These are phyloP conservation scores for Annona squamosa DNA, from an alignment of 164 flowering plant species.

Conservation along the genomic window DNA sequence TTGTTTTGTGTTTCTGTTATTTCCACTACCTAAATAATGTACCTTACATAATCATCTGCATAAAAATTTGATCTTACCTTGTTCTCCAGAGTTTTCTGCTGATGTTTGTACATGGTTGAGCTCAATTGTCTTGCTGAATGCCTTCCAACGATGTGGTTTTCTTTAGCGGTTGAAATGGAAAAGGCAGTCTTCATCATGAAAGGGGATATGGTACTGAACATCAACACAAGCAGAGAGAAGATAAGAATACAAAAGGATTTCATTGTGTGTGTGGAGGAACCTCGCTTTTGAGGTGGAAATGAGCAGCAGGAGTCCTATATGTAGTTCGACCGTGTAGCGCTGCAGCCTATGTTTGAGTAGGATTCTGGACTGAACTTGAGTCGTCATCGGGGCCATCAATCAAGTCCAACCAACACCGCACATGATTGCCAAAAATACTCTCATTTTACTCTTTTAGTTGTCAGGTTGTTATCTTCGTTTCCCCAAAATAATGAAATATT, in stretches of 20 bases:
- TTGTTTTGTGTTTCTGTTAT: background rate
- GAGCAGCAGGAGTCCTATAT: conserved; percentile 9
- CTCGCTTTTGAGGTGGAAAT: conserved; percentile 1
- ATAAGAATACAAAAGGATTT: conserved; percentile 13
- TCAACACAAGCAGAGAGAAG: conserved; percentile 25
- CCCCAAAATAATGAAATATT: too few relatives aligned
- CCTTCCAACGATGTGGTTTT: conserved; percentile 9
- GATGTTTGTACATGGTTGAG: conserved; percentile 1
- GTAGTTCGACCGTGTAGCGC: conserved; percentile 9
- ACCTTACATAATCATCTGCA: background rate
- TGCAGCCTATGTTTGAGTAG: background rate
- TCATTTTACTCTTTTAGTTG: too few relatives aligned
- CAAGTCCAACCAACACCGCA: background rate
- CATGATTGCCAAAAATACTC: too few relatives aligned
- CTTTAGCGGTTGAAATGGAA: conserved; percentile 6
- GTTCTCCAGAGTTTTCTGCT: background rate
- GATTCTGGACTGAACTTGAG: background rate
- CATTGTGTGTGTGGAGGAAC: conserved; percentile 18
- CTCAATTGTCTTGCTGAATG: conserved; percentile 11
- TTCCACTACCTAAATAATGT: background rate
- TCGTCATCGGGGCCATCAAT: background rate
- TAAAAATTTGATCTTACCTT: conserved; percentile 14
- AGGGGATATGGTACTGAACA: conserved; percentile 15
- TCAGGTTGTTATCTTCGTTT: too few relatives aligned
- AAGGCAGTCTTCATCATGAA: conserved; percentile 8